Evolutionary conservation across 768 basidiomycete species (phyloP).

Genomic region (Tricholoma sp.): DNA sequence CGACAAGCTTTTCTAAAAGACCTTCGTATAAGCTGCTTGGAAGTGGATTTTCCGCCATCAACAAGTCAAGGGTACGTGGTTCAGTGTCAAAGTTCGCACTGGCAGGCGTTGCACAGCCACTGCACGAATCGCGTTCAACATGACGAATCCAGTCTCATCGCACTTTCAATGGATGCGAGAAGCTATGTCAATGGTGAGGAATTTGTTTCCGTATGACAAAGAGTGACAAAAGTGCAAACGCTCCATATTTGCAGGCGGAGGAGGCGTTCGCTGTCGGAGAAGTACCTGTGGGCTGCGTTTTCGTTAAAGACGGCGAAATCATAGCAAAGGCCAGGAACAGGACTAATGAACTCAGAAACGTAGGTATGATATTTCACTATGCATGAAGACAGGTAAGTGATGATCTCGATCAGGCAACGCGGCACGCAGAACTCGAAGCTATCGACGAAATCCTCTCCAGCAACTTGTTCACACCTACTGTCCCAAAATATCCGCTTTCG

Average conservation of each 20-base stretch:
- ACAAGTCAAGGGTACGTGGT: too few relatives aligned
- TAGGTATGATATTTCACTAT: conserved; percentile 27
- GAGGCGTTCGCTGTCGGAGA: conserved; percentile 83
- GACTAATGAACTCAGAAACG: conserved; percentile 92
- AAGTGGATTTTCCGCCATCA: conserved; percentile 30
- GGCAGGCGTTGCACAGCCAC: not conserved
- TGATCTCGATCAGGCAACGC: conserved; percentile 80
- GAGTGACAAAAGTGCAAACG: conserved; percentile 2
- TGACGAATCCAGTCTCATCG: not conserved
- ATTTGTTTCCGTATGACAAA: not conserved
- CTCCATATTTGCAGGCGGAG: conserved; percentile 49
- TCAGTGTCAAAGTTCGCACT: too few relatives aligned
- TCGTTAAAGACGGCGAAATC: conserved; percentile 70
- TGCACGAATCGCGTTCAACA: not conserved
- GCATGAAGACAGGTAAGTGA: conserved; percentile 3
- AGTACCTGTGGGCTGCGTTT: conserved; percentile 96
- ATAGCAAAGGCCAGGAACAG: conserved; percentile 89
- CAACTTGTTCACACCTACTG: conserved; percentile 46
- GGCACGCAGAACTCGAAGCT: conserved; percentile 96
- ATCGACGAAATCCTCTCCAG: conserved; percentile 82
- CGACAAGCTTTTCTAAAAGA: conserved; percentile 55
- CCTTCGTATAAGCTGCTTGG: conserved; percentile 49
- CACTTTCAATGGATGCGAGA: conserved; percentile 74
- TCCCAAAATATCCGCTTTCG: conserved; percentile 57
- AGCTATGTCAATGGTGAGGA: conserved; percentile 75